A percentile compares a stretch with the other conserved stretches of the same genome.
These are phyloP conservation scores for Globisporangium cystogenes DNA, from an alignment of 352 stramenopile genomes.

Conservation along the genomic window DNA sequence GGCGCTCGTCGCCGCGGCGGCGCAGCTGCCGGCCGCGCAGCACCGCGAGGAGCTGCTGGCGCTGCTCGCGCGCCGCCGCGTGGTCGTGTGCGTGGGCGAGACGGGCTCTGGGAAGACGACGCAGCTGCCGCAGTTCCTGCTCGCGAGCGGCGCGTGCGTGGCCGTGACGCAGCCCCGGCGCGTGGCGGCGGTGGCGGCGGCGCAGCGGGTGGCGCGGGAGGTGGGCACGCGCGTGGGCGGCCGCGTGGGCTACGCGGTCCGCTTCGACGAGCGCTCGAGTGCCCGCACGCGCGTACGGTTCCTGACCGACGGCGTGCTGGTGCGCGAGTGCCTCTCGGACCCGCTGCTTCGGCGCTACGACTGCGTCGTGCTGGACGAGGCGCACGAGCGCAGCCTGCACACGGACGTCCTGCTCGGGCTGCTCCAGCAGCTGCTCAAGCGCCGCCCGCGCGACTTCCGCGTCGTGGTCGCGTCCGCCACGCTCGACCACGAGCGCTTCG, in stretches of 20 bases:
- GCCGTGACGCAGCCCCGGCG: conserved; percentile 92
- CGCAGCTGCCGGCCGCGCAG: conserved; percentile 22
- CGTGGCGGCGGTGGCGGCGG: conserved; percentile 97
- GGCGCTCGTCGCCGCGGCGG: conserved; percentile 1
- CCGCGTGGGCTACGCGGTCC: conserved; percentile 94
- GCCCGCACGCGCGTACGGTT: conserved; percentile 75
- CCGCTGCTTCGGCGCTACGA: conserved; percentile 76
- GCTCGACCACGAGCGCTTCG: conserved; percentile 84
- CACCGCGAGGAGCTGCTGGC: conserved; percentile 59
- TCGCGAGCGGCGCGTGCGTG: conserved; percentile 27
- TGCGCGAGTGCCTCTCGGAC: conserved; percentile 78
- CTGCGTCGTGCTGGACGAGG: conserved; percentile 95
- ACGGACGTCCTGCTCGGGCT: conserved; percentile 98
- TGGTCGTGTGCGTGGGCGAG: conserved; percentile 88
- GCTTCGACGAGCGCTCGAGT: conserved; percentile 94
- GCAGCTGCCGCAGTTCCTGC: conserved; percentile 75
- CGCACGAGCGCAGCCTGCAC: conserved; percentile 97
- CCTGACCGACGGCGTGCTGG: conserved; percentile 74
- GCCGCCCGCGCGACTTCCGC: conserved; percentile 78
- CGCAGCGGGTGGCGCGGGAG: conserved; percentile 96
- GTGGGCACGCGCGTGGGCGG: conserved; percentile 69
- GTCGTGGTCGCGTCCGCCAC: conserved; percentile 94
- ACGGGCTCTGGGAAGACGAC: conserved; percentile 97
- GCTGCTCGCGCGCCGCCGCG: conserved; percentile 37
- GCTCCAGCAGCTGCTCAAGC: conserved; percentile 68